Evolutionary conservation across 768 basidiomycete species (phyloP).

Genomic region (Strobilomyces echinocephalus): DNA sequence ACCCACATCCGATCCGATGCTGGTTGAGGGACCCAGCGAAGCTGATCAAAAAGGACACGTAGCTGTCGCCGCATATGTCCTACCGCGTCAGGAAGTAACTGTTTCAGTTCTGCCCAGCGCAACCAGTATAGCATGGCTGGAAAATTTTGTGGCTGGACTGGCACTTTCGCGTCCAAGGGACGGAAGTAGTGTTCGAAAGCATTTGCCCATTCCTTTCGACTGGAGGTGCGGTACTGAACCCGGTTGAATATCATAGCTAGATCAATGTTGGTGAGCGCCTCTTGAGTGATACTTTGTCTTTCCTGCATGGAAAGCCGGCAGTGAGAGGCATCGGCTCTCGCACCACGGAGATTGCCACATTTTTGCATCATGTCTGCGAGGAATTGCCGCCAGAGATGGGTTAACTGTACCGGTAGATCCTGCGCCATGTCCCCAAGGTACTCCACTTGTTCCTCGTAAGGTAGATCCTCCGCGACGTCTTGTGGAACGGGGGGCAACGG

Average conservation of each 20-base stretch:
- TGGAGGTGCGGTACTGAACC: not conserved
- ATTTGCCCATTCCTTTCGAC: not conserved
- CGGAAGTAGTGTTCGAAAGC: slow-evolving; percentile 1
- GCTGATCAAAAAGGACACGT: not conserved
- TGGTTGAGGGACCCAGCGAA: not conserved
- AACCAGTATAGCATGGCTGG: slow-evolving; percentile 1
- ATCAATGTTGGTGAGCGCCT: not conserved
- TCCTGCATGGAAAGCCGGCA: not conserved
- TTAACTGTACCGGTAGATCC: not conserved
- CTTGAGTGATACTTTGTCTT: not conserved
- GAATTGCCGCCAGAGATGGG: not conserved
- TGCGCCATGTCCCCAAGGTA: not conserved
- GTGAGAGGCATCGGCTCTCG: not conserved
- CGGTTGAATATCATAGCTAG: not conserved
- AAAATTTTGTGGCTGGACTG: not conserved
- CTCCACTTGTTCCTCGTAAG: slow-evolving; percentile 1
- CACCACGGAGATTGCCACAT: slow-evolving; percentile 2
- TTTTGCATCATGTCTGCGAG: not conserved
- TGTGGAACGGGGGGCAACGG: not conserved
- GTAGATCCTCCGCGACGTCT: not conserved
- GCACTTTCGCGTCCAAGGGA: not conserved
- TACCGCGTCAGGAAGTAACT: not conserved
- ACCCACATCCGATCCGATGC: not conserved
- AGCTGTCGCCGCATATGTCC: not conserved
- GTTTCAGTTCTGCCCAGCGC: slow-evolving; percentile 2